phyloP scores from a whole-genome alignment of 306 rosid genomes.

The Vicia faba region DNA sequence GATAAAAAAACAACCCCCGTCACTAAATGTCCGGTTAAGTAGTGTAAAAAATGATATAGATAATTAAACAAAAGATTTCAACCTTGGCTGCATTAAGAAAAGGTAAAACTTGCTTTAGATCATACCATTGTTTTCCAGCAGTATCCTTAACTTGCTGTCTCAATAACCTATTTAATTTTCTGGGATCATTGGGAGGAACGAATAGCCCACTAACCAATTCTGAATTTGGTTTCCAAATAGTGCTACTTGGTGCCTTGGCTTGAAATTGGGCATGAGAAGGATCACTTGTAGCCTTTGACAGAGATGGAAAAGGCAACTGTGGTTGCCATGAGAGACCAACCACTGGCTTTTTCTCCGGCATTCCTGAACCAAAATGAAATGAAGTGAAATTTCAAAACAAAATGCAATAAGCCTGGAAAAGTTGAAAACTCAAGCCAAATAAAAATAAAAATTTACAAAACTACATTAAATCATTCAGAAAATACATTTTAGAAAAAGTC shows the following conservation, averaged over 20 bases:
- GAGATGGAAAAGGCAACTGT: slow-evolving; percentile 53
- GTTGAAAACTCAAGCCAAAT: neutral
- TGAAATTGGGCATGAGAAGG: slow-evolving; percentile 40
- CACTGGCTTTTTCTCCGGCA: slow-evolving; percentile 53
- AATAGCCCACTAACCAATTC: slow-evolving; percentile 83
- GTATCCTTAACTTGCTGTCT: slow-evolving; percentile 75
- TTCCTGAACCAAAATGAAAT: slow-evolving; percentile 38
- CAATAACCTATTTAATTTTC: slow-evolving; percentile 59
- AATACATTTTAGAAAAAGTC: no score
- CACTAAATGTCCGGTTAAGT: no score
- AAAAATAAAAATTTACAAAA: no score
- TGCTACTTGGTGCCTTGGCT: slow-evolving; percentile 39
- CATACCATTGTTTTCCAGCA: slow-evolving; percentile 69
- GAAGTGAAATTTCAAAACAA: slow-evolving; percentile 12
- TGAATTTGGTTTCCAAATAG: slow-evolving; percentile 59
- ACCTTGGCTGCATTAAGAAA: no score
- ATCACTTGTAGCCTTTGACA: slow-evolving; percentile 35
- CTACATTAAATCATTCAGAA: no score
- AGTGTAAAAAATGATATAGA: no score
- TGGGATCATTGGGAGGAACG: slow-evolving; percentile 71
- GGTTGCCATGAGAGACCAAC: slow-evolving; percentile 84
- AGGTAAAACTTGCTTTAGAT: no score
- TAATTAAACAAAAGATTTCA: no score
- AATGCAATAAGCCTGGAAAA: neutral
- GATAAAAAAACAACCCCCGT: no score